phyloP scores from a whole-genome alignment of 2,329 filamentous ascomycete genomes.

The Neonectria coccinea region DNA sequence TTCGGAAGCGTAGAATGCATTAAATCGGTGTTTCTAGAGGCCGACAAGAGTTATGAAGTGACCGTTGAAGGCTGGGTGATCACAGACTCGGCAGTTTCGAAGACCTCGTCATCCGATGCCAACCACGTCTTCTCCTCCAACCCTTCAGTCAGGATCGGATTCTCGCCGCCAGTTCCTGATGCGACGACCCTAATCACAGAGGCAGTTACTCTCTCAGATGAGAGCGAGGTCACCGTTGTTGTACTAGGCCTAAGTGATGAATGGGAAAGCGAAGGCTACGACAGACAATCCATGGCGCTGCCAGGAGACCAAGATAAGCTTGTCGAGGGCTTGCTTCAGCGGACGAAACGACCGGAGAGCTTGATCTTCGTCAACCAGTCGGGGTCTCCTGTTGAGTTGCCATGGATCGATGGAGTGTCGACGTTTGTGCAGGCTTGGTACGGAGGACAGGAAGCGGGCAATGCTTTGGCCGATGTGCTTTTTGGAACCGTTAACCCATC shows the following conservation, averaged over 20 bases:
- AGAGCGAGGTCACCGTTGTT: constrained; percentile 24
- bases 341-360: constrained; percentile 9
- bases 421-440: constrained; percentile 28
- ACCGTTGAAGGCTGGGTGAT: constrained; percentile 18
- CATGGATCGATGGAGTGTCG: constrained; percentile 13
- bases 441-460: constrained; percentile 25
- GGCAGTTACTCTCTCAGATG: constrained; percentile 23
- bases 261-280: constrained; percentile 36
- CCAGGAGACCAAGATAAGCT: constrained; percentile 26
- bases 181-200: constrained; percentile 17
- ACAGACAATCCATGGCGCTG: constrained; percentile 27
- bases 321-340: not conserved
- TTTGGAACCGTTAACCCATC: constrained; percentile 21
- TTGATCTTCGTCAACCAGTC: constrained; percentile 35
- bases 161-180: constrained; percentile 13
- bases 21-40: constrained; percentile 5
- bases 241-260: constrained; percentile 31
- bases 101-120: not conserved
- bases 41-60: not conserved
- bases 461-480: constrained; percentile 22
- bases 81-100: not conserved
- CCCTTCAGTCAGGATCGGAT: constrained; percentile 31
- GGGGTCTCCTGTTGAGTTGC: constrained; percentile 28
- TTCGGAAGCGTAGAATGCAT: constrained; percentile 25
- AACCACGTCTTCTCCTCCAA: constrained; percentile 26